A percentile compares a stretch with the other conserved stretches of the same genome.
phyloP scores from a whole-genome alignment of 2,329 filamentous ascomycete genomes.

The Fusarium sterilihyphosum region DNA sequence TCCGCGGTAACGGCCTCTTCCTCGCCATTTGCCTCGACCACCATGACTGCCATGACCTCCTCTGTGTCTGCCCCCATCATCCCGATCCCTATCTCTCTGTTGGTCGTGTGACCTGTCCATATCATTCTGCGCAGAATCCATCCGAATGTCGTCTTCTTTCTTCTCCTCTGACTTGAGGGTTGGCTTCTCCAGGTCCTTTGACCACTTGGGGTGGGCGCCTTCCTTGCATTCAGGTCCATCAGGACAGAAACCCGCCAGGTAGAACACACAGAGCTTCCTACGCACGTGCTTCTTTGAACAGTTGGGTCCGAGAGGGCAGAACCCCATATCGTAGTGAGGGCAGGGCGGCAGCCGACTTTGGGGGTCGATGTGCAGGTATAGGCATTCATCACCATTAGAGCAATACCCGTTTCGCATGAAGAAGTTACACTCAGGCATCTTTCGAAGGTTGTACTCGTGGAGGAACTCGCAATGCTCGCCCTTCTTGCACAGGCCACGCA shows the following conservation, averaged over 20 bases:
- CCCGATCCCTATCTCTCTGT: constrained; percentile 43
- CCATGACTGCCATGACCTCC: constrained; percentile 42
- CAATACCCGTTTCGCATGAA: constrained; percentile 94
- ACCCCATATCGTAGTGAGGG: constrained; percentile 92
- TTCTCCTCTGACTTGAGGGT: constrained; percentile 74
- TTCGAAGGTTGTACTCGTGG: constrained; percentile 97
- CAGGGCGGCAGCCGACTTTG: constrained; percentile 82
- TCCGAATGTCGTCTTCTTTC: constrained; percentile 59
- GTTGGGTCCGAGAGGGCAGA: constrained; percentile 87
- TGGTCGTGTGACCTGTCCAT: constrained; percentile 50
- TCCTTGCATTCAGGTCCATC: constrained; percentile 79
- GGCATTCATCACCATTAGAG: constrained; percentile 94
- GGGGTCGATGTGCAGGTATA: constrained; percentile 90
- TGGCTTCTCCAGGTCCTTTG: constrained; percentile 78
- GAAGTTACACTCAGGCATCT: constrained; percentile 99
- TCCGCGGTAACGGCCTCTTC: constrained; percentile 51
- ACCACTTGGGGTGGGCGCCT: constrained; percentile 86
- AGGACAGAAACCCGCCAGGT: constrained; percentile 94
- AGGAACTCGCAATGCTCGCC: constrained; percentile 96
- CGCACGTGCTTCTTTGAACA: constrained; percentile 92
- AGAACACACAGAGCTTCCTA: constrained; percentile 82
- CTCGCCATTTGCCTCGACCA: constrained; percentile 53
- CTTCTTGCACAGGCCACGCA: constrained; percentile 97
- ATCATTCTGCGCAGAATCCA: constrained; percentile 50
- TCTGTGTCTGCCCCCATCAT: constrained; percentile 47